Conservation (phyloP, 768 basidiomycete genomes). For the Lepiota brunneoincarnata region DNA sequence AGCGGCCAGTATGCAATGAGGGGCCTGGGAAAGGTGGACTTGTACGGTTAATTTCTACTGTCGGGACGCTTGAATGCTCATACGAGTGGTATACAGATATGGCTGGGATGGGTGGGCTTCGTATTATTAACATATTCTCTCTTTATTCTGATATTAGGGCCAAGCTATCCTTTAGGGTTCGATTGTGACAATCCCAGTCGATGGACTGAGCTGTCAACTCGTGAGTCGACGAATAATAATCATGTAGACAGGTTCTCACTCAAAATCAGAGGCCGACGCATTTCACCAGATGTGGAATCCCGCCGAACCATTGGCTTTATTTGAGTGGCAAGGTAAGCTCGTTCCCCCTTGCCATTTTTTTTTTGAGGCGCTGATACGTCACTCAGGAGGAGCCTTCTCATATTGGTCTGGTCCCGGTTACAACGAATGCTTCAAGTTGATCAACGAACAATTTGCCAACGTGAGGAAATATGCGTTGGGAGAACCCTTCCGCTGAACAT, state of each 20-base stretch:
- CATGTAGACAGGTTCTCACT: background rate
- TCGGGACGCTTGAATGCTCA: background rate
- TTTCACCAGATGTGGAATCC: slow-evolving; percentile 31
- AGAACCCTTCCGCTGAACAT: background rate
- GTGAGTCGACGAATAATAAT: slow-evolving; percentile 18
- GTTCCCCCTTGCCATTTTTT: too few relatives aligned
- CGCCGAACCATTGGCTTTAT: slow-evolving; percentile 33
- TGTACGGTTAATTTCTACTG: slow-evolving; percentile 17
- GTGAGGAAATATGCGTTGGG: slow-evolving; percentile 15
- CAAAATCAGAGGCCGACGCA: slow-evolving; percentile 24
- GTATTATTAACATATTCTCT: background rate
- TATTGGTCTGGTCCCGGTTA: slow-evolving; percentile 37
- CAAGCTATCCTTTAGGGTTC: slow-evolving; percentile 57
- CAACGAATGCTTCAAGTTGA: slow-evolving; percentile 29
- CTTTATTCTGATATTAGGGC: background rate
- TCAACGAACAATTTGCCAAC: slow-evolving; percentile 37
- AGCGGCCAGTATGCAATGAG: slow-evolving; percentile 26
- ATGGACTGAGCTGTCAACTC: slow-evolving; percentile 44
- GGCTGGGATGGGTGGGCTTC: slow-evolving; percentile 6
- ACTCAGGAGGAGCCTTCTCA: slow-evolving; percentile 31
- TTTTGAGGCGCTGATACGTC: background rate
- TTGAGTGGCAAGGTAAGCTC: slow-evolving; percentile 33
- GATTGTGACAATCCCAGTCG: slow-evolving; percentile 57
- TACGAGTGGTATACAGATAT: background rate
- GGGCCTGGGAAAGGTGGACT: slow-evolving; percentile 33